Base-by-base conservation (phyloP, 345 rosid species). In the Salix caprea region DNA sequence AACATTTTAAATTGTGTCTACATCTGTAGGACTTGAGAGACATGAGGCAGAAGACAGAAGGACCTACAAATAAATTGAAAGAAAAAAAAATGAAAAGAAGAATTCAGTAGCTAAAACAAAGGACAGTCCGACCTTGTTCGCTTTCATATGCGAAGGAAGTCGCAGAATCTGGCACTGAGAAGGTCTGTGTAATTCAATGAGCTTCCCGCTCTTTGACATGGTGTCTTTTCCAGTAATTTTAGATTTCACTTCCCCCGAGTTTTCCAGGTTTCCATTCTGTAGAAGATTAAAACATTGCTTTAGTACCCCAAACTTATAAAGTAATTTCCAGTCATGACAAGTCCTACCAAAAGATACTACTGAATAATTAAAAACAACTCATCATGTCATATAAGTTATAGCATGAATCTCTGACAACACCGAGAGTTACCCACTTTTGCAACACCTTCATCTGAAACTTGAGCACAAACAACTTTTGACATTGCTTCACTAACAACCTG, bases 121-220 rank as follows among this genome's bases (percentile, higher is more conserved):
- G 40, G n/a, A 72, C 56, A n/a, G 66, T 11, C 62, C 37, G 60
- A 86, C 91, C 88, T 86, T 81, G 39, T 74, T 67, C 37, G 66
- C 75, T 65, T 76, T 83, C 79, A 60, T 50, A 58, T 36, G 16
- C 66, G 74, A 77, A 36, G 82, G 72, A 9, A 87, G 85, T 72
- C 71, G 74, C 74, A 84, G 65, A 11, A 83, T 77, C 56, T 66
- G 81, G 52, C 77, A 80, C 30, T 79, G 89, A 73, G 80, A 30
- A 37, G 85, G 82, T 28, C 78, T 65, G 62, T 50, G 79, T 52
- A 84, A 77, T 65, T 83, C 83, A 9, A 79, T 69, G 19, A 66
- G 66, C 76, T 75, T 79, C 67, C 69, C 30, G 9, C 39, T 67
- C 65, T 76, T 78, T 28, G 37, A 12, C 2, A 0, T 52, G 56